phyloP scores from a whole-genome alignment of 176 grass and related monocot genomes.

The Eremochloa ophiuroides region DNA sequence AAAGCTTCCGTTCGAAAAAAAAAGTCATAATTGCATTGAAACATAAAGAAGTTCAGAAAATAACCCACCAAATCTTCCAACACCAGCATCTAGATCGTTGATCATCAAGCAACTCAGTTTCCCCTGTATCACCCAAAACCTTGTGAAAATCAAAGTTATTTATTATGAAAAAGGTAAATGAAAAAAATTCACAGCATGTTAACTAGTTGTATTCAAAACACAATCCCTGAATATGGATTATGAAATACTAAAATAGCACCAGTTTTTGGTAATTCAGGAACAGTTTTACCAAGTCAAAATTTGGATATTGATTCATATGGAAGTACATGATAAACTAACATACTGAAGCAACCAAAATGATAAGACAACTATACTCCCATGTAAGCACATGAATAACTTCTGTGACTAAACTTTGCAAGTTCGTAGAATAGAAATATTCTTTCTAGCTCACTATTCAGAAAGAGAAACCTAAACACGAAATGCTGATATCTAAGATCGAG shows the following conservation, averaged over 20 bases:
- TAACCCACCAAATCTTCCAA: constrained; percentile 89
- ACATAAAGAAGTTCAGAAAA: too few relatives aligned
- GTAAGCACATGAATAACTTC: not conserved
- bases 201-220: too few relatives aligned
- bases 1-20: too few relatives aligned
- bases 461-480: constrained; percentile 19
- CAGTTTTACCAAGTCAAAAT: not conserved
- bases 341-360: not conserved
- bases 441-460: not conserved
- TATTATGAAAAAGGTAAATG: not conserved
- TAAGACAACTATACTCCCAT: not conserved
- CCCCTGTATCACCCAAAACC: constrained; percentile 50
- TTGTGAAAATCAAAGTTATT: constrained; percentile 16
- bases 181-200: not conserved
- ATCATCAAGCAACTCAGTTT: constrained; percentile 98
- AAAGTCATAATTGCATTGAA: too few relatives aligned
- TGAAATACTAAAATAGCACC: not conserved
- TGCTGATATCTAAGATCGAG: constrained; percentile 1
- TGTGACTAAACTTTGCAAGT: not conserved
- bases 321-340: not conserved
- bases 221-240: too few relatives aligned
- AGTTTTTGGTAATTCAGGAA: constrained; percentile 4
- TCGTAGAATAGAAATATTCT: not conserved
- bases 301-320: not conserved
- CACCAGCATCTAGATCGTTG: constrained; percentile 97